These are phyloP conservation scores for Chrysopogon serrulatus DNA, from an alignment of 176 grass and related monocot genomes.

Conservation along the genomic window DNA sequence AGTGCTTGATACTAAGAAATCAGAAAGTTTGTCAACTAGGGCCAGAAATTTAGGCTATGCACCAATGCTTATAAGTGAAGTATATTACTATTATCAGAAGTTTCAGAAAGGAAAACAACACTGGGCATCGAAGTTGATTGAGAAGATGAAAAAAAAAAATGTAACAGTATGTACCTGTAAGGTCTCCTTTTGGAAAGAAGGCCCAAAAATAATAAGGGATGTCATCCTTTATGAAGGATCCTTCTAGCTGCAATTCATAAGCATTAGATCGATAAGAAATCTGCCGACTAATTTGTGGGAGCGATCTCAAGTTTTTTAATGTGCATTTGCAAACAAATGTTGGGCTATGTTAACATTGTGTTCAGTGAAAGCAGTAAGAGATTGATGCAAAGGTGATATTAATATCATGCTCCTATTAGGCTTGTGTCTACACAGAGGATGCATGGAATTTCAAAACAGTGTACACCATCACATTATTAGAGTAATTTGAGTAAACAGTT, in stretches of 20 bases:
- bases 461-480: not conserved
- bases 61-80: not conserved
- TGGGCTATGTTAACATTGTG: not conserved
- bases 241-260: constrained; percentile 68
- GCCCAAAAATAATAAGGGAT: constrained; percentile 89
- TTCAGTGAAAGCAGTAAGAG: not conserved
- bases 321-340: not conserved
- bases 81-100: not conserved
- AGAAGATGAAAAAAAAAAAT: not conserved
- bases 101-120: not conserved
- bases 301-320: not conserved
- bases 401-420: not conserved
- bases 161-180: constrained; percentile 55
- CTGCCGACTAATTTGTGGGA: not conserved
- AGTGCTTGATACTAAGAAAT: not conserved
- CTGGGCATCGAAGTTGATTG: not conserved
- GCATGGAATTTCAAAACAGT: not conserved
- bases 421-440: not conserved
- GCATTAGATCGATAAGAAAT: not conserved
- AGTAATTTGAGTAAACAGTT: not conserved
- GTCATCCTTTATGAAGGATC: constrained; percentile 70
- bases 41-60: not conserved
- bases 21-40: not conserved
- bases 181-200: constrained; percentile 69
- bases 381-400: not conserved